Evolutionary conservation across 2,329 filamentous ascomycete species (phyloP), one percentile per base, ranked within the genome.

Genomic region (Mollisia scopiformis): DNA sequence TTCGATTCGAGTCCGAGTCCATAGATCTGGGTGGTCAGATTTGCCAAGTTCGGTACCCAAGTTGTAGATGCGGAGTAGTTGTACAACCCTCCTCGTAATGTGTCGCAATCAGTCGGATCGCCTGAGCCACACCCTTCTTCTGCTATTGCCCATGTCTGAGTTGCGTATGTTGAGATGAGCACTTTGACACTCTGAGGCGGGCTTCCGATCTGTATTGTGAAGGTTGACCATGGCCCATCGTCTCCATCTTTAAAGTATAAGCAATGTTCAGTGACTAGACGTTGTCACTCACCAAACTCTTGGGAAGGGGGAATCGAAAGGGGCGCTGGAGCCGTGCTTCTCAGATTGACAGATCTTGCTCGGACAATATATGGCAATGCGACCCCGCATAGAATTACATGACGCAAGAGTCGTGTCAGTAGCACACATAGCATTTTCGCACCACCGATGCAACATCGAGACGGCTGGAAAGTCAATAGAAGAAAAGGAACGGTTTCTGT

Each of bases 161-260:
- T 89, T 27, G 86, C 78, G 4, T 83, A 81, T 6, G 89, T 92
- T 68, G 88, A 91, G 56, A 88, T 78, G 3, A 84, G 76, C 51
- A 86, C 79, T 60, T 82, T 81, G 23, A 86, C 77, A 35, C 75
- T 73, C 65, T 85, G 82, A 19, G 75, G 72, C 8, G 84, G 82
- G 4, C 75, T 78, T 50, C 86, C 86, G 19, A 82, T 79, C 69
- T 77, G 82, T 58, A 92, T 77, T 13, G 78, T 79, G 65, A 91
- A 87, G 6, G 87, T 84, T 13, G 88, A 91, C 90, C 90, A 93
- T 62, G 82, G 82, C 4, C 88, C 88, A 71, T 91, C 88, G 65
- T 83, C 81, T 46, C 86, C 86, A 62, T 84, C 79, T 84, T 84
- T 60, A 31, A 7, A 30, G 4, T 41, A 14, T 27, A 62, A 65